Conservation (phyloP, 129 eudicot species). For the Apium graveolens region DNA sequence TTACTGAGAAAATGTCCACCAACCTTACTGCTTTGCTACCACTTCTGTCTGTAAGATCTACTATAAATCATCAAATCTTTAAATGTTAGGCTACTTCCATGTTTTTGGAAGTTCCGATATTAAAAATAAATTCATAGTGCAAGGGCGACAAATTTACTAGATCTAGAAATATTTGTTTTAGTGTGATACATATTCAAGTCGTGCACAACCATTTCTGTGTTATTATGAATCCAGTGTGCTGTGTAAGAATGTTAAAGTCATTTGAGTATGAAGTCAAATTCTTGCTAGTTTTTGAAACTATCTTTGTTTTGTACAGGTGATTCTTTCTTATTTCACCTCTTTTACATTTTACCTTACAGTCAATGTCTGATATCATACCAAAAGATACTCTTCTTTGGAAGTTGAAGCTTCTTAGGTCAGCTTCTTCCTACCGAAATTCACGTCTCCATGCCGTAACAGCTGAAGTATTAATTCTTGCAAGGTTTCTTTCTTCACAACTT, state of each 20-base stretch:
- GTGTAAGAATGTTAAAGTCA: not conserved
- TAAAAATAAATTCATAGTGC: not conserved
- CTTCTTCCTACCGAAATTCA: constrained; percentile 49
- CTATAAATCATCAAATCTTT: constrained; percentile 3
- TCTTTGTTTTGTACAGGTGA: not conserved
- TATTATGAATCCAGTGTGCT: not conserved
- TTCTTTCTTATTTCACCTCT: not conserved
- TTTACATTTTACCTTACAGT: constrained; percentile 20
- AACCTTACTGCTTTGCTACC: constrained; percentile 69
- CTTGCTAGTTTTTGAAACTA: not conserved
- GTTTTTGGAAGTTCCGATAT: not conserved
- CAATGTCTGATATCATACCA: constrained; percentile 29
- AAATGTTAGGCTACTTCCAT: not conserved
- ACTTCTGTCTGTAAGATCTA: constrained; percentile 53
- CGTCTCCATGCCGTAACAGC: constrained; percentile 53
- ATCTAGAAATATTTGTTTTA: not conserved
- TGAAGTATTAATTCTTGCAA: constrained; percentile 49
- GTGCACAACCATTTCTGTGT: not conserved
- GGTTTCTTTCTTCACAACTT: constrained; percentile 25
- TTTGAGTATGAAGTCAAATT: not conserved
- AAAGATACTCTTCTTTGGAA: constrained; percentile 50
- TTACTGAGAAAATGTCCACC: constrained; percentile 42
- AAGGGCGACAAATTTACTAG: too few species aligned
- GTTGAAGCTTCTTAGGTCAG: constrained; percentile 46
- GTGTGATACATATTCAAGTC: not conserved